These are phyloP conservation scores for Zygoascus flipseniorum DNA, from an alignment of 805 yeast genomes.

Conservation along the genomic window DNA sequence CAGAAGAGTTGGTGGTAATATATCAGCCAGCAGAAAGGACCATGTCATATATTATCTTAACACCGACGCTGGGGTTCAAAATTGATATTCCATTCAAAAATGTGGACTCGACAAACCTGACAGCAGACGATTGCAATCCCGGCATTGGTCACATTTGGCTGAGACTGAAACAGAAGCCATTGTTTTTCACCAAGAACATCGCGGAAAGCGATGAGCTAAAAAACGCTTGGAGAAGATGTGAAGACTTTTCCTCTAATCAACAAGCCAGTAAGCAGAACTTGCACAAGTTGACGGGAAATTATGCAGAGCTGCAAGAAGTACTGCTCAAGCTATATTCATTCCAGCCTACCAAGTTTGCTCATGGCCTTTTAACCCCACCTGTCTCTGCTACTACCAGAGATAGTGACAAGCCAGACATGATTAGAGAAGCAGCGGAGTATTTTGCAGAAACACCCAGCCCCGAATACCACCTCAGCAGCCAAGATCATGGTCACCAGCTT, in stretches of 20 bases:
- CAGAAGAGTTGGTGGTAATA: constrained; percentile 9
- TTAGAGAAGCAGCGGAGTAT: background rate
- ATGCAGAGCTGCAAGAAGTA: constrained; percentile 8
- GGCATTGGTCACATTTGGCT: constrained; percentile 12
- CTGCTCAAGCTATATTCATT: constrained; percentile 12
- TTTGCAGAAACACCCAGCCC: background rate
- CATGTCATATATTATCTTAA: constrained; percentile 9
- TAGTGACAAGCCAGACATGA: background rate
- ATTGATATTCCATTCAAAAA: constrained; percentile 9
- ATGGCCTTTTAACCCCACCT: constrained; percentile 8
- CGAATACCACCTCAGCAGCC: background rate
- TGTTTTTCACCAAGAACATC: constrained; percentile 7
- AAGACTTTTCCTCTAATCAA: constrained; percentile 12
- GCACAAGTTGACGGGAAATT: constrained; percentile 14
- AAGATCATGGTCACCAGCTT: no score
- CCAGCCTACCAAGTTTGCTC: constrained; percentile 15
- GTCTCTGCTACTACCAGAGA: constrained; percentile 1
- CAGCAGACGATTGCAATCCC: constrained; percentile 2
- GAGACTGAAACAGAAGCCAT: constrained; percentile 9
- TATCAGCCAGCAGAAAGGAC: constrained; percentile 12
- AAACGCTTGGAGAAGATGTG: constrained; percentile 10
- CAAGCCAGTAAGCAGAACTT: constrained; percentile 8
- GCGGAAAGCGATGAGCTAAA: background rate
- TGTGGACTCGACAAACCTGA: constrained; percentile 7
- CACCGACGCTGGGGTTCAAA: constrained; percentile 7